Evolutionary conservation across 176 grass and related monocot species (phyloP), one percentile per base, ranked within the genome.

Genomic region (Lolium perenne): DNA sequence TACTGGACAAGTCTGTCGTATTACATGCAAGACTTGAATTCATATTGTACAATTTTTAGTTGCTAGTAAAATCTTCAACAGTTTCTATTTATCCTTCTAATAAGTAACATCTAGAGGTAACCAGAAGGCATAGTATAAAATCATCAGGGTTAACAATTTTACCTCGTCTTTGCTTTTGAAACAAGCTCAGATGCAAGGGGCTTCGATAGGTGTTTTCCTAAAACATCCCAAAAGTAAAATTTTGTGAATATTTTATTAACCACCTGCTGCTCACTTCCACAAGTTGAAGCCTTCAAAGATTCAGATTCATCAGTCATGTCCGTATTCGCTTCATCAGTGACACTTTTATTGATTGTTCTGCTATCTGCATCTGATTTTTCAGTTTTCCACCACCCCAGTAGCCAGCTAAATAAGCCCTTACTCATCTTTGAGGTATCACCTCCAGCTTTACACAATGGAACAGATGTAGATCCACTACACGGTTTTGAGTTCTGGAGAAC

Each of bases 161-260:
- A 93, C 93, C 91, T 92, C 82, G 88, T 91, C 63, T 84, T 91
- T 7, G 88, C 89, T 89, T 89, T 95, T 74, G 79, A 85, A 85
- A 95, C 57, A 87, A 92, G 22, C 11, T 92, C 81, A 85, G 84
- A 84, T 68, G 91, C 88, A 67, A 89, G 43, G 40, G 88, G 76
- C 81, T 88, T 89, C 21, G 85, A 83, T 26, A 95, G 70, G 58
- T 93, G 91, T 66, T 86, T 64, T 81, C 79, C 84, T 81, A 93
- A 80, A 87, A 83, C 78, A 80, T 85, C 77, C 93, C 91, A 95
- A 60, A 91, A 89, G 74, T 87, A 78, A 57, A 74, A 60, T 85
- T 92, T 95, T 76, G 84, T 89, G 80, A 91, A 91, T 80, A 91
- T 61, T 73, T 89, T 89, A 87, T 87, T 80, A 77, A 57, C 77